These are phyloP conservation scores for Alternaria novae-zelandiae DNA, from an alignment of 2,329 filamentous ascomycete genomes.

Conservation along the genomic window DNA sequence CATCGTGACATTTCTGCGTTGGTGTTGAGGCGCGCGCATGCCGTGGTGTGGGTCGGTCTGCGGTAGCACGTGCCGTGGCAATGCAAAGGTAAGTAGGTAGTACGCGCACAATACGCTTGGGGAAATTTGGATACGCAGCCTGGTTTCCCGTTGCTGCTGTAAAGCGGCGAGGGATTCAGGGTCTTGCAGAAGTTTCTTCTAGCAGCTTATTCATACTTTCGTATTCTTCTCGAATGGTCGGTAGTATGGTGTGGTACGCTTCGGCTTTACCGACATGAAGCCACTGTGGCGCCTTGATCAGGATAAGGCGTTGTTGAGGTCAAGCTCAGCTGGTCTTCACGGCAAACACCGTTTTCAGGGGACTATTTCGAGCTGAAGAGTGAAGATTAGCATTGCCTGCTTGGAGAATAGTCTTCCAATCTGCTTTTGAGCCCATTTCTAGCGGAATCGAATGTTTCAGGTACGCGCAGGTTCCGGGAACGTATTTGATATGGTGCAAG, in stretches of 20 bases:
- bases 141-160: not conserved
- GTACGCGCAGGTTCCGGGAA: not conserved
- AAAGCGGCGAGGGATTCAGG: not conserved
- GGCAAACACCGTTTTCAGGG: not conserved
- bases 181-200: not conserved
- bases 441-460: not conserved
- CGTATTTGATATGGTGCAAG: not conserved
- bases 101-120: not conserved
- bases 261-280: not conserved
- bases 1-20: slow-evolving; percentile 4
- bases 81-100: not conserved
- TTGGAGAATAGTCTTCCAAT: not conserved
- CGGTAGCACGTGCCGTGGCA: not conserved
- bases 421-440: not conserved
- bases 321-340: not conserved
- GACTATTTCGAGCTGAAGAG: not conserved
- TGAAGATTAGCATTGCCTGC: not conserved
- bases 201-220: not conserved
- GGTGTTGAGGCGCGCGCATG: slow-evolving; percentile 8
- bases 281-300: not conserved
- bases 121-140: not conserved
- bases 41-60: not conserved
- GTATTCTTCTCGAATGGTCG: not conserved
- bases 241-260: not conserved
- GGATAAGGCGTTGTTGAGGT: not conserved